Conservation (phyloP, 768 basidiomycete genomes). For the Trametes punicea region DNA sequence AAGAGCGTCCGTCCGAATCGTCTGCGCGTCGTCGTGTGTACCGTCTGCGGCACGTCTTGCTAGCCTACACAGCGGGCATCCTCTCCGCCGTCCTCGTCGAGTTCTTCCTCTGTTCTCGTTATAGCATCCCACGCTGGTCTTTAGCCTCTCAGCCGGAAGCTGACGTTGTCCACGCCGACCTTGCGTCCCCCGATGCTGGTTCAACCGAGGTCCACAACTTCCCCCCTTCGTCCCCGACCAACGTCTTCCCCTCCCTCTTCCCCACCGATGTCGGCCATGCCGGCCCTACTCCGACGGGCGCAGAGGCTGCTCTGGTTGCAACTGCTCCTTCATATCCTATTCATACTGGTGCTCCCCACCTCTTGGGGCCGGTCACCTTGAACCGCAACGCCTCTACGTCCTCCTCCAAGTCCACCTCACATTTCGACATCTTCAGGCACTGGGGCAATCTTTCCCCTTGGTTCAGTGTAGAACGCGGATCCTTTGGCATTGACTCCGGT, state of each 20-base stretch:
- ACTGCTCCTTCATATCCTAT: constrained; percentile 79
- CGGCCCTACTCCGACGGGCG: constrained; percentile 77
- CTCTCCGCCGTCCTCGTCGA: constrained; percentile 50
- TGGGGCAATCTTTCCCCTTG: constrained; percentile 89
- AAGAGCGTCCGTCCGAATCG: constrained; percentile 12
- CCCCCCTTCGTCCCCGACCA: constrained; percentile 74
- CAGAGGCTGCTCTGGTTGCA: constrained; percentile 66
- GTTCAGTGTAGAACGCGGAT: constrained; percentile 65
- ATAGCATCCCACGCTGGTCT: constrained; percentile 30
- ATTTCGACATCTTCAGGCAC: constrained; percentile 66
- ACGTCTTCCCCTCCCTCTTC: constrained; percentile 67
- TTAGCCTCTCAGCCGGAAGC: background rate
- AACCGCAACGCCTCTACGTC: constrained; percentile 20
- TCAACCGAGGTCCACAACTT: constrained; percentile 66
- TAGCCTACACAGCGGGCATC: constrained; percentile 41
- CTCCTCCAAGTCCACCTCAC: constrained; percentile 9
- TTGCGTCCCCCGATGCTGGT: constrained; percentile 68
- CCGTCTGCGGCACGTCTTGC: constrained; percentile 10
- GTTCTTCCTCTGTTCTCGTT: constrained; percentile 41
- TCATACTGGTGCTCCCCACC: constrained; percentile 64
- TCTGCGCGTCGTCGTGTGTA: constrained; percentile 1
- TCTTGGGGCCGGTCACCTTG: constrained; percentile 45
- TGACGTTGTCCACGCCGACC: constrained; percentile 28
- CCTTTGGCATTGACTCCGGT: constrained; percentile 71
- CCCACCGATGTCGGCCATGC: constrained; percentile 75